Evolutionary conservation across 2,329 filamentous ascomycete species (phyloP), one percentile per base, ranked within the genome.

Genomic region (Aspergillus terreus): DNA sequence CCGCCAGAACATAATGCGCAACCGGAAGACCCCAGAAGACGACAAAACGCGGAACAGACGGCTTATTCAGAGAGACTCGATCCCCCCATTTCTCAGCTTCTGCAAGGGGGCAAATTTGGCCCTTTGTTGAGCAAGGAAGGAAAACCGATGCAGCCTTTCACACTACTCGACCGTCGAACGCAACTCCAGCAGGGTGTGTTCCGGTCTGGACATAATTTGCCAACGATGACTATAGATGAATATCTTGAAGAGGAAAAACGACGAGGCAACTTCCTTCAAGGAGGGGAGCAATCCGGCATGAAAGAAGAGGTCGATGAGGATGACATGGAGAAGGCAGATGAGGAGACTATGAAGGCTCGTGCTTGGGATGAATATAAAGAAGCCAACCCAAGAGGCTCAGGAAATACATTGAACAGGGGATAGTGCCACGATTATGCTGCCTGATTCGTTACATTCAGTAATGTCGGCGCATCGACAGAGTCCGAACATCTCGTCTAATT

Each of bases 181-280:
- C 85, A 90, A 55, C 72, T 96, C 53, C 82, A 85, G 54, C 79
- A 85, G 52, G 87, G 87, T 2, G 92, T 99, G 0, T 99, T 99
- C 72, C 82, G 89, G 50, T 84, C 90, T 0, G 90, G 94, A 6
- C 94, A 99, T 69, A 96, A 90, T 71, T 75, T 99, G 52, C 94
- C 94, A 1, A 97, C 94, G 3, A 97, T 99, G 94, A 89, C 84
- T 1, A 96, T 99, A 55, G 94, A 99, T 62, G 94, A 99, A 74
- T 99, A 97, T 66, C 78, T 99, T 14, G 94, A 95, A 47, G 92
- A 97, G 71, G 94, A 97, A 75, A 82, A 82, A 65, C 81, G 82
- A 59, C 79, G 88, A 56, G 94, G 94, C 14, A 90, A 90, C 17
- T 92, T 99, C 52, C 89, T 97, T 50, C 88, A 96, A 66, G 94